Conservation (phyloP, 306 rosid species). For the Lupinus albus region DNA sequence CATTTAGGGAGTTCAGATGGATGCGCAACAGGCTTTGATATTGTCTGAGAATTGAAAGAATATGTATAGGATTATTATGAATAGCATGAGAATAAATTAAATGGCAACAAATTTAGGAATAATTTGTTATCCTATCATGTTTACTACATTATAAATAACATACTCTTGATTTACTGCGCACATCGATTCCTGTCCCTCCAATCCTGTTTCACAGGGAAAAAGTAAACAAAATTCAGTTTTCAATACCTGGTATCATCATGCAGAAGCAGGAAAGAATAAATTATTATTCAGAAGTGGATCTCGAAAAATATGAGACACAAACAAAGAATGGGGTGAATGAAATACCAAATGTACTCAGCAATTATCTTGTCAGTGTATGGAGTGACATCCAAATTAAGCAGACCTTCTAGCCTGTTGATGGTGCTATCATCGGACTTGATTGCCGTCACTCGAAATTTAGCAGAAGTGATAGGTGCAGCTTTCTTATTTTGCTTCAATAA, state of each 20-base stretch:
- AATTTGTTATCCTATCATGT: constrained; percentile 9
- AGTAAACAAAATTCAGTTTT: constrained; percentile 27
- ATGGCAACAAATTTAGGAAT: constrained; percentile 2
- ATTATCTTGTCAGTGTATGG: constrained; percentile 85
- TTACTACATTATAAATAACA: constrained; percentile 40
- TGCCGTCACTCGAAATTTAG: constrained; percentile 65
- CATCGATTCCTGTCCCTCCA: constrained; percentile 92
- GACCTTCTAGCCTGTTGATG: constrained; percentile 74
- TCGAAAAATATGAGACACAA: neutral
- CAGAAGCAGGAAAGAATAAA: constrained; percentile 32
- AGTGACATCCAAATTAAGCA: constrained; percentile 79
- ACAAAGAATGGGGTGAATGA: neutral
- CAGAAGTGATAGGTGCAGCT: constrained; percentile 51
- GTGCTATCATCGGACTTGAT: constrained; percentile 64
- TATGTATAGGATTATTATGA: constrained; percentile 21
- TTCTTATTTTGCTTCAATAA: constrained; percentile 71
- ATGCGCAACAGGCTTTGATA: constrained; percentile 84
- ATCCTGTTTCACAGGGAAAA: constrained; percentile 58
- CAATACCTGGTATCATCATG: constrained; percentile 29
- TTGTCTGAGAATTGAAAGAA: constrained; percentile 60
- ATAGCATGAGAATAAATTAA: constrained; percentile 30
- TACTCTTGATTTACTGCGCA: constrained; percentile 97
- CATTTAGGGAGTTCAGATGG: constrained; percentile 98
- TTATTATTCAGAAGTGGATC: no score
- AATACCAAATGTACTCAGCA: constrained; percentile 97